phyloP scores from a whole-genome alignment of 805 yeast genomes.

The Barnettozyma populi region DNA sequence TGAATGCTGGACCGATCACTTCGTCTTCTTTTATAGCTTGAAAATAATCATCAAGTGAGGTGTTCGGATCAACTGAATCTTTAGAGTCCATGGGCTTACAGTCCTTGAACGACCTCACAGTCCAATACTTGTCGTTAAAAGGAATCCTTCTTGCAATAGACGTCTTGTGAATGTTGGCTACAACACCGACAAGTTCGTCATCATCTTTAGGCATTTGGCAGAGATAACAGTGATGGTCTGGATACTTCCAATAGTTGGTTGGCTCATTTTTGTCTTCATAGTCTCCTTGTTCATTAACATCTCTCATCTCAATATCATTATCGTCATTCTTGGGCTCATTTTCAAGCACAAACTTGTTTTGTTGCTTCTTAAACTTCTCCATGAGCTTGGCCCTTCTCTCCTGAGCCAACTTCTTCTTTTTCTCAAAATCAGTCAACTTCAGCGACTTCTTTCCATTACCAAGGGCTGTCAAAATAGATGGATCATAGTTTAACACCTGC shows the following conservation, averaged over 20 bases:
- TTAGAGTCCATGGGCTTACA: conserved; percentile 13
- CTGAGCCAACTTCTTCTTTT: conserved; percentile 63
- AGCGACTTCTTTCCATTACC: not conserved
- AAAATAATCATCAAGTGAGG: conserved; percentile 37
- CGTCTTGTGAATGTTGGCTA: conserved; percentile 53
- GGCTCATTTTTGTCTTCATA: not conserved
- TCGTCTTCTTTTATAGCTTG: conserved; percentile 29
- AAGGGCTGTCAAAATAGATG: conserved; percentile 6
- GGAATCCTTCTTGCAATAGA: conserved; percentile 64
- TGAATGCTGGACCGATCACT: conserved; percentile 72
- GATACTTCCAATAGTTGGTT: conserved; percentile 49
- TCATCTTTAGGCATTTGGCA: conserved; percentile 72
- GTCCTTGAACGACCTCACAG: conserved; percentile 55
- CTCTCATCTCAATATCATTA: conserved; percentile 34
- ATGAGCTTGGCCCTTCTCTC: conserved; percentile 64
- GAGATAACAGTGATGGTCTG: conserved; percentile 69
- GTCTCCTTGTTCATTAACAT: conserved; percentile 23
- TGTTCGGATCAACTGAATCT: conserved; percentile 18
- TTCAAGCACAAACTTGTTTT: conserved; percentile 62
- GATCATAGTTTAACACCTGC: conserved; percentile 33
- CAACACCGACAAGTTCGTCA: conserved; percentile 70
- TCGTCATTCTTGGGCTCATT: conserved; percentile 31
- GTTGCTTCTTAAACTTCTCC: conserved; percentile 78
- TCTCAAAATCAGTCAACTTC: conserved; percentile 37
- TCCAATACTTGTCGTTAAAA: conserved; percentile 58